Evolutionary conservation across 2,329 filamentous ascomycete species (phyloP).

Genomic region (Cyphellophora europaea): DNA sequence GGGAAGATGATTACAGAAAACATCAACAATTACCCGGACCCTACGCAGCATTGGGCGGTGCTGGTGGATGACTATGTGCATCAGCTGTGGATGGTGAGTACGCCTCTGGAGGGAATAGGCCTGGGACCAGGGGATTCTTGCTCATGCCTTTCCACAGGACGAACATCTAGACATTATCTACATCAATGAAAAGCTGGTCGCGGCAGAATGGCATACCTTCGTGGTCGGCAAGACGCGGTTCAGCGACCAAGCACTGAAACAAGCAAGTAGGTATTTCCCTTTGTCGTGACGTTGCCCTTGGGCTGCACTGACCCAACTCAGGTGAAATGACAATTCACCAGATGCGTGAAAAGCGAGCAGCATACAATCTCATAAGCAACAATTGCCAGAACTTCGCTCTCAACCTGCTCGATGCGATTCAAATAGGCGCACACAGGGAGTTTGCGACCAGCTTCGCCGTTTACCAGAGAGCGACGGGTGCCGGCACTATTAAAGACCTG

Average conservation of each 20-base stretch:
- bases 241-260: constrained; percentile 7
- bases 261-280: constrained; percentile 4
- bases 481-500: constrained; percentile 5
- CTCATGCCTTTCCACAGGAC: constrained; percentile 4
- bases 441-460: constrained; percentile 7
- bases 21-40: constrained; percentile 5
- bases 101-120: not conserved
- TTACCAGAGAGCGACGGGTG: constrained; percentile 7
- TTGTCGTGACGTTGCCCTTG: not conserved
- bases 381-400: constrained; percentile 9
- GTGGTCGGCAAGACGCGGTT: constrained; percentile 7
- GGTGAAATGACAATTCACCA: constrained; percentile 8
- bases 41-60: constrained; percentile 9
- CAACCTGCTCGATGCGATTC: constrained; percentile 5
- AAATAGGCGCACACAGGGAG: constrained; percentile 6
- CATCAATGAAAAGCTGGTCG: constrained; percentile 5
- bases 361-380: constrained; percentile 10
- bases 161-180: constrained; percentile 8
- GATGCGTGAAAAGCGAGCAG: constrained; percentile 5
- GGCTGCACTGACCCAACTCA: constrained; percentile 1
- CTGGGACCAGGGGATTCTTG: not conserved
- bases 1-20: constrained; percentile 8
- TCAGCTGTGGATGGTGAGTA: constrained; percentile 9
- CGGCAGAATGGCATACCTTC: constrained; percentile 6
- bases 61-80: constrained; percentile 7